Evolutionary conservation across 768 basidiomycete species (phyloP), one percentile per base, ranked within the genome.

Genomic region (Tubosaeta sp.): DNA sequence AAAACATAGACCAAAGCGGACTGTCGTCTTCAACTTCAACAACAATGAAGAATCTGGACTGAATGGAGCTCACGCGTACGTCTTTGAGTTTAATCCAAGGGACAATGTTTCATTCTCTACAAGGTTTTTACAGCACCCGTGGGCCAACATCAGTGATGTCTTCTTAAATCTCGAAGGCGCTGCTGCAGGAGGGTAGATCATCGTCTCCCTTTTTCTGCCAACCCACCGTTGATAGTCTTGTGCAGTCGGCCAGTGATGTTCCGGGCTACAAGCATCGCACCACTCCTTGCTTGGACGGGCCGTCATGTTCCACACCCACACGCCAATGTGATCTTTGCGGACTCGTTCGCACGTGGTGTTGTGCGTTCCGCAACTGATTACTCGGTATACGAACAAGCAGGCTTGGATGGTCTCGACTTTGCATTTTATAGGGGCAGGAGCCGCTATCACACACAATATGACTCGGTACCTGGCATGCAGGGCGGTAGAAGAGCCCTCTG

Each of bases 91-190:
- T 10, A 12, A 5, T 41, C 1, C 12, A 10, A 25, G 36, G 8
- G 6, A 18, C 11, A 25, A 39, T 12, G 40, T 19, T 16, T 49
- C 14, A 64, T 16, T 1, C 44, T 32, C 31, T 19, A 3, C 48
- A 48, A 87, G 85, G 9, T 89, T 87, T 61, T 59, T 88, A 51
- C 71, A 80, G 55, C 89, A 93, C 53, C 83, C 86, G 0, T 91
- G 88, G 89, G 77, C 83, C 0, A 79, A 78, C 25, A 64, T 84
- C 21, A 75, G 80, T 0, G 74, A 80, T 24, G 76, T 76, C 1
- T 93, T 93, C 68, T 71, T 93, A 35, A 93, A 92, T 57, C 75
- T 93, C 7, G 90, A 93, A 66, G 90, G 90, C 13, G 88, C 89
- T 3, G 81, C 83, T 13, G 76, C 83, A 1, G 90, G 88, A 60